Conservation (phyloP, 768 basidiomycete species). For the Mycena albidolilacea region DNA sequence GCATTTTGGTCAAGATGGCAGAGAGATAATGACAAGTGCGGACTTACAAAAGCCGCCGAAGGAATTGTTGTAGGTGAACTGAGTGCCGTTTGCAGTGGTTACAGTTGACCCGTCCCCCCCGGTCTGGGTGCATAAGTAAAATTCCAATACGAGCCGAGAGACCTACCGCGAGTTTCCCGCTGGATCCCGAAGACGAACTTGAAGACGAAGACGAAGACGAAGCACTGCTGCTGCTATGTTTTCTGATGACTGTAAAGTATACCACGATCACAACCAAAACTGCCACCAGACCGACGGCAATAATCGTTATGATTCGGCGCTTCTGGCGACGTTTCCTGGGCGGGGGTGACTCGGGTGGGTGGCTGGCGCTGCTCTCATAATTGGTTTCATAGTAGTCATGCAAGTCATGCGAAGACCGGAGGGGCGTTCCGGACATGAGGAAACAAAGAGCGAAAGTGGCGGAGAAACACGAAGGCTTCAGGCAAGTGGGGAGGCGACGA, state of each 20-base stretch:
- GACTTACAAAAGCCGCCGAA: constrained; percentile 77
- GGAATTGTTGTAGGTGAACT: constrained; percentile 78
- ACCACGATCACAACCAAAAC: constrained; percentile 52
- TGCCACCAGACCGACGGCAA: constrained; percentile 42
- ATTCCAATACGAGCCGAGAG: not conserved
- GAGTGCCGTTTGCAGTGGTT: constrained; percentile 72
- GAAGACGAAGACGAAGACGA: constrained; percentile 27
- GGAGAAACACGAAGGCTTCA: constrained; percentile 4
- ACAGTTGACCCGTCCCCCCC: constrained; percentile 78
- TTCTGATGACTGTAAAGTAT: constrained; percentile 50
- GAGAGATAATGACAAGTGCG: not conserved
- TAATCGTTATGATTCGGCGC: constrained; percentile 7
- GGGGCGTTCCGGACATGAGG: constrained; percentile 23
- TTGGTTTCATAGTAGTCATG: not conserved
- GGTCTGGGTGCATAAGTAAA: constrained; percentile 42
- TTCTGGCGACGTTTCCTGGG: constrained; percentile 5
- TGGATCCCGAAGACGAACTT: constrained; percentile 9
- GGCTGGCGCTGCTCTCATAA: not conserved
- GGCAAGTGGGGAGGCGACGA: not conserved
- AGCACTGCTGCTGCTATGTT: constrained; percentile 41
- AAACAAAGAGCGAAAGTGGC: not conserved
- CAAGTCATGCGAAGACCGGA: constrained; percentile 12
- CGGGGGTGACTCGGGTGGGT: not conserved
- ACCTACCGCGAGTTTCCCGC: constrained; percentile 14
- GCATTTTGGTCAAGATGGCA: not conserved